A percentile compares a stretch with the other conserved stretches of the same genome.
phyloP scores from a whole-genome alignment of 768 basidiomycete genomes.

The Mycena leptocephala region DNA sequence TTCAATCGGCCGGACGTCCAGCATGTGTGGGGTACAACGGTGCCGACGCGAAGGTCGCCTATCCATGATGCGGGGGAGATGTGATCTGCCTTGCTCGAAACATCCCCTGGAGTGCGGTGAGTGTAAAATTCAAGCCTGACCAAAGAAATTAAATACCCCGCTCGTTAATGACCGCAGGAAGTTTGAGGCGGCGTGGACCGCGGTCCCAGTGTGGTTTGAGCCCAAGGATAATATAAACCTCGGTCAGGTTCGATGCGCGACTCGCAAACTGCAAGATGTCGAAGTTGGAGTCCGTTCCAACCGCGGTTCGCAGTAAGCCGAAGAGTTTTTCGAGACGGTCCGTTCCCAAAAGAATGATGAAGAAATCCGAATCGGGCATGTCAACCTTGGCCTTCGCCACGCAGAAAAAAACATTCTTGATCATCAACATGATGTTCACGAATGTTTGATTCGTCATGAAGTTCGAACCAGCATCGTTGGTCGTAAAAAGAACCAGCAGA shows the following conservation, averaged over 20 bases:
- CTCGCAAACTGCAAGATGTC: constrained; percentile 43
- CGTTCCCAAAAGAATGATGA: constrained; percentile 55
- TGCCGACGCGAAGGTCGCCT: constrained; percentile 46
- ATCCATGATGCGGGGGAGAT: constrained; percentile 54
- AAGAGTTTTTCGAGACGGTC: constrained; percentile 54
- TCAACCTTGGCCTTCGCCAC: constrained; percentile 56
- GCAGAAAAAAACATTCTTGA: constrained; percentile 57
- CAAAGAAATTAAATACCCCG: no score
- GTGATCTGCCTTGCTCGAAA: constrained; percentile 48
- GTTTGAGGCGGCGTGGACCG: constrained; percentile 50
- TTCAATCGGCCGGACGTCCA: constrained; percentile 45
- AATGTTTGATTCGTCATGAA: constrained; percentile 49
- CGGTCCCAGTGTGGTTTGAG: constrained; percentile 57
- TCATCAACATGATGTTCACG: constrained; percentile 52
- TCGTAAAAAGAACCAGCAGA: constrained; percentile 34
- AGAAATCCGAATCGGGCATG: constrained; percentile 49
- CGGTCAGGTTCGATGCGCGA: constrained; percentile 48
- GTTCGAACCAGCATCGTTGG: background rate
- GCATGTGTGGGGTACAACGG: constrained; percentile 44
- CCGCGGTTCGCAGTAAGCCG: constrained; percentile 52
- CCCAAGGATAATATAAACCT: constrained; percentile 53
- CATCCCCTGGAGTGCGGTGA: no score
- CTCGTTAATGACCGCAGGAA: constrained; percentile 43
- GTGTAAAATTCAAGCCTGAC: no score
- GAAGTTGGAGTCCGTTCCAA: constrained; percentile 51